phyloP scores from a whole-genome alignment of 2,329 filamentous ascomycete species.

The Malbranchea cinnamomea region DNA sequence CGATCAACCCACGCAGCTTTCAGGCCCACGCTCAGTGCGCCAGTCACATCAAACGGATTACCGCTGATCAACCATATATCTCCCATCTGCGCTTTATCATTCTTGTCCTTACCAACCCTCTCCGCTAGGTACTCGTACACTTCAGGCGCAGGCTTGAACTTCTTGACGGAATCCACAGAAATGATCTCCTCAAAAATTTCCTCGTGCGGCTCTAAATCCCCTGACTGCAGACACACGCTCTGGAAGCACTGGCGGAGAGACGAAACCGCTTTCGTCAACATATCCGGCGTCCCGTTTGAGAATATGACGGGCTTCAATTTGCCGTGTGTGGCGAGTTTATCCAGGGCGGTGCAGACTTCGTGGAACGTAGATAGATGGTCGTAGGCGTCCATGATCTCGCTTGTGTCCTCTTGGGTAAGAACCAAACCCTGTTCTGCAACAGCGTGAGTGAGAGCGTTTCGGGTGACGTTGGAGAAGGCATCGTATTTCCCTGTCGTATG shows the following conservation, averaged over 20 bases:
- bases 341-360: constrained; percentile 44
- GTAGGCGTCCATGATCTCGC: constrained; percentile 47
- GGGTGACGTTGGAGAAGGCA: constrained; percentile 49
- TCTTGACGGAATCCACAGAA: constrained; percentile 43
- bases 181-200: constrained; percentile 40
- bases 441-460: constrained; percentile 47
- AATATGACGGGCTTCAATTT: constrained; percentile 46
- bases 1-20: constrained; percentile 55
- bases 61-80: constrained; percentile 55
- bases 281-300: constrained; percentile 51
- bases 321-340: constrained; percentile 27
- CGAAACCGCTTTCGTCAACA: constrained; percentile 38
- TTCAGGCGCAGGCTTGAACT: constrained; percentile 51
- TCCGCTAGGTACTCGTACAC: constrained; percentile 46
- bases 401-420: constrained; percentile 30
- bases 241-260: too few species aligned
- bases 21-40: constrained; percentile 47
- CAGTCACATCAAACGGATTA: constrained; percentile 60
- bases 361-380: constrained; percentile 49
- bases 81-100: constrained; percentile 24
- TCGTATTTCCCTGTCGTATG: constrained; percentile 40
- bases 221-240: constrained; percentile 43
- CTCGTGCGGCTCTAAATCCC: constrained; percentile 33
- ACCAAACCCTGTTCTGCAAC: constrained; percentile 40
- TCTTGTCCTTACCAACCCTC: constrained; percentile 36